Evolutionary conservation across 2,329 filamentous ascomycete species (phyloP).

Genomic region (Aschersonia sp.): DNA sequence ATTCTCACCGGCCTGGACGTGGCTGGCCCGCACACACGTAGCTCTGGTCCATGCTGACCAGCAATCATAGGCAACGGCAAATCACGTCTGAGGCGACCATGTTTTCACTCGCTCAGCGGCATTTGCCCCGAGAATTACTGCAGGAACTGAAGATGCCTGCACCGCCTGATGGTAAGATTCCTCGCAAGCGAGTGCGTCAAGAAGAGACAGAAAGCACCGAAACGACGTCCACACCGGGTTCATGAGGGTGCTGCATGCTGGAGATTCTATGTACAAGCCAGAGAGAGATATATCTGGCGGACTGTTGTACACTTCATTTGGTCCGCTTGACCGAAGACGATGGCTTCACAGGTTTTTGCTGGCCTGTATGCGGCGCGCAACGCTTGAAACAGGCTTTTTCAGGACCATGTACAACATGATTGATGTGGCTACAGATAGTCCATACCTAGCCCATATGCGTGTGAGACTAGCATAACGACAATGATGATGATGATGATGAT

Average conservation of each 20-base stretch:
- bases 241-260: background rate
- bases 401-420: constrained; percentile 96
- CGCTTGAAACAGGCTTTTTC: constrained; percentile 66
- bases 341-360: constrained; percentile 36
- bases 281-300: too few relatives aligned
- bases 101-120: constrained; percentile 72
- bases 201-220: constrained; percentile 15
- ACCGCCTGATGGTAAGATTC: constrained; percentile 34
- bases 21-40: too few relatives aligned
- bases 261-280: too few relatives aligned
- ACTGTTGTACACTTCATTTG: too few relatives aligned
- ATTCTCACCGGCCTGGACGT: too few relatives aligned
- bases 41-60: too few relatives aligned
- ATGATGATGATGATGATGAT: background rate
- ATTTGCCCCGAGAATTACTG: constrained; percentile 69
- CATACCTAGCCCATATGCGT: constrained; percentile 49
- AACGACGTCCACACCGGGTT: constrained; percentile 10
- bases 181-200: constrained; percentile 18
- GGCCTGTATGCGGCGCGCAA: constrained; percentile 59
- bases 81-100: constrained; percentile 56
- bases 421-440: constrained; percentile 67
- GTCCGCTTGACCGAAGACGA: background rate
- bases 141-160: constrained; percentile 66
- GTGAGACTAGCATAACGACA: background rate
- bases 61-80: constrained; percentile 55